Evolutionary conservation across 1,284 basidiomycete species (phyloP).

Genomic region (Ustilago xerochloae): DNA sequence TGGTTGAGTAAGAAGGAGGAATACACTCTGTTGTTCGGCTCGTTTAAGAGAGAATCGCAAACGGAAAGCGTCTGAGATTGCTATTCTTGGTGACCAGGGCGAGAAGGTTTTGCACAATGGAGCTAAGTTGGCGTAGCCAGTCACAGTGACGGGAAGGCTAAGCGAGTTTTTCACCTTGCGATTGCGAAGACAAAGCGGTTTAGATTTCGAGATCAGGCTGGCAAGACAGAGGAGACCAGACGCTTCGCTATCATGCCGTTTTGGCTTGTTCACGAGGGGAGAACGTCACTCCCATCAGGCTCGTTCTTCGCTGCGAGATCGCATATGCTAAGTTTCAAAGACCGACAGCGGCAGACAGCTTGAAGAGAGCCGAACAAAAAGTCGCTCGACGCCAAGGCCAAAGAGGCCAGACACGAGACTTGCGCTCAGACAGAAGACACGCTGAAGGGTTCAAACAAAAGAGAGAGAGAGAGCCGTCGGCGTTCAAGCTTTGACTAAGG

Average conservation of each 20-base stretch:
- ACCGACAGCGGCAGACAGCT: not conserved
- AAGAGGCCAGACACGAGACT: not conserved
- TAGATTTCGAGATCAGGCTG: no score
- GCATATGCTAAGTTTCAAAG: not conserved
- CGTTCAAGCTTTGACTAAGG: not conserved
- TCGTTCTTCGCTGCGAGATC: not conserved
- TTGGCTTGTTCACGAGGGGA: not conserved
- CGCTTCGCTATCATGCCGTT: no score
- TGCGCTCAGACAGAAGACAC: not conserved
- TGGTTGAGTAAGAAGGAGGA: not conserved
- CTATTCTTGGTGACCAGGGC: no score
- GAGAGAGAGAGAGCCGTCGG: not conserved
- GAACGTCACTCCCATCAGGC: not conserved
- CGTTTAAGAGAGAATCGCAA: not conserved
- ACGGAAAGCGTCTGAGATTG: no score
- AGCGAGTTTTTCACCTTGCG: not conserved
- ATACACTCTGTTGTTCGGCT: no score
- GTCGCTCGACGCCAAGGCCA: not conserved
- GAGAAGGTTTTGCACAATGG: no score
- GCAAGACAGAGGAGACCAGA: not conserved
- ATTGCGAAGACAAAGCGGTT: no score
- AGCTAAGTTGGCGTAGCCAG: no score
- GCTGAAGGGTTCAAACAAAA: not conserved
- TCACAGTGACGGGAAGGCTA: no score
- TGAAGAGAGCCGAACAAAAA: no score